Evolutionary conservation across 164 flowering plant genomes (phyloP), one percentile per base, ranked within the genome.

Genomic region (Sedum album): DNA sequence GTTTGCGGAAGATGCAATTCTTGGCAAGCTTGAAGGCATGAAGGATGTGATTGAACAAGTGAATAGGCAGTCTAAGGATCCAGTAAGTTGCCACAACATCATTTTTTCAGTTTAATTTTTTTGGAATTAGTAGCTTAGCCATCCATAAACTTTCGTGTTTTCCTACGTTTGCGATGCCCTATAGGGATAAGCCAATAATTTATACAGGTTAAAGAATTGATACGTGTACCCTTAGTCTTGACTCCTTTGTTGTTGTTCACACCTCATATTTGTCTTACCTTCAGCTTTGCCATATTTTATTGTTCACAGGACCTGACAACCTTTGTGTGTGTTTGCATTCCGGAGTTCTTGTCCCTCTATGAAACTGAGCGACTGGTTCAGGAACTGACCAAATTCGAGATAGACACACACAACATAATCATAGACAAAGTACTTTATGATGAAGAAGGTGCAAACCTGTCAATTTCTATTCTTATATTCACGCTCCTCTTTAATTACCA

Each of bases 351-450:
- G 42, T 92, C 99, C 63, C 92, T 95, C 3, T 95, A 95, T 76
- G 99, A 95, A 80, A 95, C 99, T 9, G 99, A 95, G 79, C 85
- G 99, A 80, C 79, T 95, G 74, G 96, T 95, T 62, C 99, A 95
- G 82, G 99, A 95, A 73, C 91, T 95, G 23, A 72, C 92, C 15
- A 95, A 92, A 76, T 95, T 90, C 74, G 96, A 95, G 86, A 95
- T 95, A 2, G 99, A 92, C 74, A 85, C 97, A 9, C 99, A 90
- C 69, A 95, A 95, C 74, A 90, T 95, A 71, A 86, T 95, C 70
- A 95, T 95, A 68, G 92, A 95, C 77, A 96, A 95, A 90, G 97
- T 92, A 4, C 77, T 95, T 70, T 88, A 64, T 70, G 85, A 87
- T 51, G 99, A 94, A 64, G 98, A 94, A 86, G 99, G 97, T 91